Percentiles rank a stretch among this genome's conserved stretches.
Evolutionary conservation across 257 asterid genomes (phyloP).

Genomic region (Plantago major): DNA sequence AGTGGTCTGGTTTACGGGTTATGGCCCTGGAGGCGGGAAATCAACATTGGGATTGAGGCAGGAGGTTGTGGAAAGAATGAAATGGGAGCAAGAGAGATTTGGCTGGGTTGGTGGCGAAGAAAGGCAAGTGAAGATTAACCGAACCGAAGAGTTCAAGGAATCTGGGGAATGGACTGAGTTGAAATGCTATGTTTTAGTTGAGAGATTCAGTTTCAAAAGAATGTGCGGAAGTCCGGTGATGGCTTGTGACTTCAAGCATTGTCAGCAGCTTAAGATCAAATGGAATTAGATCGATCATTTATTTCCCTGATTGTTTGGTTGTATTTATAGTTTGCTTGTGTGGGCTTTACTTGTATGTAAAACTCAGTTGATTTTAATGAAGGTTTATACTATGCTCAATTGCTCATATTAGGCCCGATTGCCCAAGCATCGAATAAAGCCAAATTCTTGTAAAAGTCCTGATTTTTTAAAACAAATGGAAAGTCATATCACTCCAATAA

Average conservation of each 20-base stretch:
- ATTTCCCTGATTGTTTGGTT: not conserved
- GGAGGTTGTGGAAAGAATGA: slow-evolving; percentile 52
- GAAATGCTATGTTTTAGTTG: slow-evolving; percentile 56
- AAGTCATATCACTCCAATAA: too few species aligned
- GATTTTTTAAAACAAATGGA: too few species aligned
- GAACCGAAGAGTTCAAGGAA: slow-evolving; percentile 25
- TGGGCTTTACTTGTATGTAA: too few species aligned
- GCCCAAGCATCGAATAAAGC: too few species aligned
- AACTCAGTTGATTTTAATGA: too few species aligned
- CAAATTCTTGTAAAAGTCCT: too few species aligned
- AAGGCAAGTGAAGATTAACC: slow-evolving; percentile 28
- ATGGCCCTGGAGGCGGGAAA: slow-evolving; percentile 15
- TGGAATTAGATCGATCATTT: slow-evolving; percentile 35
- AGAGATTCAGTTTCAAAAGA: slow-evolving; percentile 50
- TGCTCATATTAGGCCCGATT: too few species aligned
- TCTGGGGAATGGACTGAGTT: slow-evolving; percentile 33
- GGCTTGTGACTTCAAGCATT: slow-evolving; percentile 46
- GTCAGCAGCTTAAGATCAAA: slow-evolving; percentile 30
- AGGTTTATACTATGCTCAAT: too few species aligned
- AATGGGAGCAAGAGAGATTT: slow-evolving; percentile 55
- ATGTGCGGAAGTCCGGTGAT: slow-evolving; percentile 49
- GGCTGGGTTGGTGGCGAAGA: slow-evolving; percentile 39
- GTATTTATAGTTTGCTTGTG: too few species aligned
- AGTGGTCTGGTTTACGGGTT: slow-evolving; percentile 38
- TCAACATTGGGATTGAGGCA: slow-evolving; percentile 41